phyloP scores from a whole-genome alignment of 495 filamentous ascomycete genomes.

The Aspergillus mulundensis region DNA sequence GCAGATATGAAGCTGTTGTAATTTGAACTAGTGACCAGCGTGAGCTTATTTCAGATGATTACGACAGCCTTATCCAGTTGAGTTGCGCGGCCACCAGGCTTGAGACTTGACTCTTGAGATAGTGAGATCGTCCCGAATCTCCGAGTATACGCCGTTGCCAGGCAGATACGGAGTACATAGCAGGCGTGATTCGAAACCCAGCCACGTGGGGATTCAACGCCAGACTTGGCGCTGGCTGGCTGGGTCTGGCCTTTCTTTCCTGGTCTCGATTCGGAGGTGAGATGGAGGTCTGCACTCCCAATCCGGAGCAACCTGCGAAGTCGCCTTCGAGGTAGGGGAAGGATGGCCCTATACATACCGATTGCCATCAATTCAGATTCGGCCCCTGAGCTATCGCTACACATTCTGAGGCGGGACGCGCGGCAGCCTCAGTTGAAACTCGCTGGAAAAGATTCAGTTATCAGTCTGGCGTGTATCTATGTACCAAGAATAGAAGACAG shows the following conservation, averaged over 20 bases:
- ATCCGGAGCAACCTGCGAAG: constrained; percentile 1
- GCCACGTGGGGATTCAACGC: constrained; percentile 6
- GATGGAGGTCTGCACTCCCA: background rate
- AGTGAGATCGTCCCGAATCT: background rate
- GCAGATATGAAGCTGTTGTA: background rate
- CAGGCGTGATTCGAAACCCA: constrained; percentile 7
- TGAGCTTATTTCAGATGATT: constrained; percentile 9
- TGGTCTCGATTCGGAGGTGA: background rate
- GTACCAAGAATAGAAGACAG: constrained; percentile 1
- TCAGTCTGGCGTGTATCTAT: background rate
- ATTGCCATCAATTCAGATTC: background rate
- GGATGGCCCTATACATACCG: background rate
- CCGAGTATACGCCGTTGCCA: background rate
- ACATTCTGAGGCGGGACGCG: background rate
- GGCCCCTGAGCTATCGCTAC: background rate
- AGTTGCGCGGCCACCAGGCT: background rate
- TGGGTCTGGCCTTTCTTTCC: background rate
- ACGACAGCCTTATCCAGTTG: background rate
- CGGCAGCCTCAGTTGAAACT: constrained; percentile 2
- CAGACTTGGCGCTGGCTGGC: constrained; percentile 2
- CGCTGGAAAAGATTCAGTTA: background rate
- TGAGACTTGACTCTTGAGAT: background rate
- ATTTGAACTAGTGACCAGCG: background rate
- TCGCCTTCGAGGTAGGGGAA: background rate
- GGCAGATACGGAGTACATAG: background rate